Evolutionary conservation across 2,329 filamentous ascomycete species (phyloP).

Genomic region (Colletotrichum salicis): DNA sequence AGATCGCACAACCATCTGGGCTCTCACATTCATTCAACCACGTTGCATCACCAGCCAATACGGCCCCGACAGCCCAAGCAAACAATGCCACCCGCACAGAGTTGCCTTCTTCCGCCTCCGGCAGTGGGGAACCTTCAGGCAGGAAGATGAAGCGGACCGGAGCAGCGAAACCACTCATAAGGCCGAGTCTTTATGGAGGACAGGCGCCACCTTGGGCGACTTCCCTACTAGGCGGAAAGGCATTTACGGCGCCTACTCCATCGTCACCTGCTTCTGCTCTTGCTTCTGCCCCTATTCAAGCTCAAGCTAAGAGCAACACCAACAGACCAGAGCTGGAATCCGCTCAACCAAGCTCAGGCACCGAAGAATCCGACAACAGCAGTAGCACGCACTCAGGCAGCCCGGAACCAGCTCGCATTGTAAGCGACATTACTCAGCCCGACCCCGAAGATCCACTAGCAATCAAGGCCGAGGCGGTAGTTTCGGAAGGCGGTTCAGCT

Average conservation of each 20-base stretch:
- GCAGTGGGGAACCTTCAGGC: constrained; percentile 7
- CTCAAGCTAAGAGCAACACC: not conserved
- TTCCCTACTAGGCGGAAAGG: constrained; percentile 7
- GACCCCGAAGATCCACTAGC: not conserved
- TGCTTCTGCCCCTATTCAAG: too few relatives aligned
- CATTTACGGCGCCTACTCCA: not conserved
- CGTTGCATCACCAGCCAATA: not conserved
- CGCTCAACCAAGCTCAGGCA: not conserved
- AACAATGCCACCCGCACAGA: constrained; percentile 4
- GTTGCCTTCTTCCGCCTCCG: constrained; percentile 14
- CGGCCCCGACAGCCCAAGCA: not conserved
- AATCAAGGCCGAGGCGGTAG: not conserved
- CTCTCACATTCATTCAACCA: not conserved
- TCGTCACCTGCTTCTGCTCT: not conserved
- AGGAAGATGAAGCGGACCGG: constrained; percentile 31
- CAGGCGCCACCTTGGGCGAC: constrained; percentile 24
- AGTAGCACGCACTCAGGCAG: not conserved
- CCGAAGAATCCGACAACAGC: not conserved
- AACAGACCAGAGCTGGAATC: not conserved
- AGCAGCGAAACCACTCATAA: constrained; percentile 15
- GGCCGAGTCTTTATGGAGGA: not conserved
- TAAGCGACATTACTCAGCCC: constrained; percentile 38
- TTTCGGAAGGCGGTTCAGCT: not conserved
- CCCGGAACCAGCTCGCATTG: constrained; percentile 32
- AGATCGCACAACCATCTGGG: not conserved